Conservation (phyloP, 2,329 filamentous ascomycete species). For the Ilyonectria robusta region DNA sequence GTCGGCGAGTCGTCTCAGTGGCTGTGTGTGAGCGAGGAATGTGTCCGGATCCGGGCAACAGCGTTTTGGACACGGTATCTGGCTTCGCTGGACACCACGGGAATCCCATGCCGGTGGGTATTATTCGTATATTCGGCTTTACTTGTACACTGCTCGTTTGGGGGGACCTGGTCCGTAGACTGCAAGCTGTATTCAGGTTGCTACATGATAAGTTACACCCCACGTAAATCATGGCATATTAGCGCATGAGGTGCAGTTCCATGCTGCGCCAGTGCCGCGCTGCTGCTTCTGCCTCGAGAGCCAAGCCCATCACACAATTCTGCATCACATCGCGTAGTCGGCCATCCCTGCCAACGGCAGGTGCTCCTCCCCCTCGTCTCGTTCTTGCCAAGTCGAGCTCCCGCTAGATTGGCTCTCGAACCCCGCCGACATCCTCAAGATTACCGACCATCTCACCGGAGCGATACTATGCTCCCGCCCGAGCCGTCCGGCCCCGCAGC, state of each 20-base stretch:
- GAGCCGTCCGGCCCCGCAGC: slow-evolving; percentile 30
- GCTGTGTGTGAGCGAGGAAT: background rate
- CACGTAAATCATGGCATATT: slow-evolving; percentile 7
- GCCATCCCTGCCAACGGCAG: background rate
- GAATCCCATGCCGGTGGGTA: background rate
- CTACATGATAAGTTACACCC: background rate
- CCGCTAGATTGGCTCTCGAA: background rate
- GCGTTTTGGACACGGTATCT: background rate
- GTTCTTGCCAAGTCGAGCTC: background rate
- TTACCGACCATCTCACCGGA: slow-evolving; percentile 10
- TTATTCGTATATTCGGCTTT: background rate
- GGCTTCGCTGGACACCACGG: background rate
- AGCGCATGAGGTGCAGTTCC: slow-evolving; percentile 13
- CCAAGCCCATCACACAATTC: slow-evolving; percentile 28
- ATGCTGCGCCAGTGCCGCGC: background rate
- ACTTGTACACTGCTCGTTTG: background rate
- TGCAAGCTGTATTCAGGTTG: background rate
- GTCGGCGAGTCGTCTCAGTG: slow-evolving; percentile 28
- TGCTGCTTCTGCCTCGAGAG: background rate
- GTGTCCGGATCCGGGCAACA: background rate
- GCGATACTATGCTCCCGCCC: slow-evolving; percentile 28
- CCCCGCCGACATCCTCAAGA: slow-evolving; percentile 26
- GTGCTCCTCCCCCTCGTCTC: background rate
- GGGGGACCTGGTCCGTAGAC: background rate
- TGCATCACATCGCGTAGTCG: slow-evolving; percentile 26